Evolutionary conservation across 371 early-diverging fungal genomes (phyloP), one percentile per base, ranked within the genome.

Genomic region (Dichotomocladium elegans): DNA sequence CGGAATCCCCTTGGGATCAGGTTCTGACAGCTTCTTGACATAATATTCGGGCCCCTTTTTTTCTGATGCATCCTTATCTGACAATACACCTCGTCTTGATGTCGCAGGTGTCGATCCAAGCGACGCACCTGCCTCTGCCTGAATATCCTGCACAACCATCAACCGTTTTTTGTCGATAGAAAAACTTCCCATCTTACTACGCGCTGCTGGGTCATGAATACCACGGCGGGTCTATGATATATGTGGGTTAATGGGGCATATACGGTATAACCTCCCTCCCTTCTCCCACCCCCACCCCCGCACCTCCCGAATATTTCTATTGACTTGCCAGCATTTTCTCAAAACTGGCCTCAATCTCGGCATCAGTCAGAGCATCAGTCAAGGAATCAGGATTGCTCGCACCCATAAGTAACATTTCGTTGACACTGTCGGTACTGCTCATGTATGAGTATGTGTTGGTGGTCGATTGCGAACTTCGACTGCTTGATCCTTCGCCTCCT

Each of bases 11-110:
- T 77, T 74, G 53, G 79, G 64, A 37, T 77, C 77, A 8, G 70
- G 59, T 47, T 87, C 85, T 15, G 70, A 46, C 46, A 79, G 55
- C 55, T 80, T 79, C 41, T 66, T 70, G 21, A 86, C 76, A 65
- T 70, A 86, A 53, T 74, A 84, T 51, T 84, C 87, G 10, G 87
- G 81, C 0, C 84, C 69, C 25, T 71, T 77, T 24, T 73, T 76
- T 52, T 83, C 83, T 19, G 70, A 71, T 31, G 68, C 55, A 21
- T 68, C 64, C 24, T 59, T 21, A 33, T 65, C 73, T 41, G 55
- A 72, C 51, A 53, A 57, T 34, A 29, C 53, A 53, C 78, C 68
- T 53, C 69, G 55, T 37, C 44, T 61, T 0, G 65, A 60, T 24
- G 35, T 54, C 7, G 55, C 17, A 8, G 51, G 42, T 6, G 56